Conservation (phyloP, 345 rosid genomes). For the Bruguiera gymnorhiza region DNA sequence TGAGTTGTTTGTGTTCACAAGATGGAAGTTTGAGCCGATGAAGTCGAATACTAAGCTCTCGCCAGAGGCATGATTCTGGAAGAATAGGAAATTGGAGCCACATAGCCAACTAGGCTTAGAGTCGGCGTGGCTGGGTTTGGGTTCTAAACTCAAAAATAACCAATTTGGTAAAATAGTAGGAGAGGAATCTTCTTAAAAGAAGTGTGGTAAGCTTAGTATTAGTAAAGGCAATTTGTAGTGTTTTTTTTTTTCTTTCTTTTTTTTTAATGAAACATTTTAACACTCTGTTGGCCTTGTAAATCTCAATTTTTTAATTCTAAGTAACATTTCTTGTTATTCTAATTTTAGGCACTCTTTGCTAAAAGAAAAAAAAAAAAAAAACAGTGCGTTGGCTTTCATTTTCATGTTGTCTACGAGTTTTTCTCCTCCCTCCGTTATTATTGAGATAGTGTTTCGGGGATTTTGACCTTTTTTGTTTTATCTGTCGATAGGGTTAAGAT, state of each 20-base stretch:
- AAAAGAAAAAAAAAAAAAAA: no score
- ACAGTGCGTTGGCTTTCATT: no score
- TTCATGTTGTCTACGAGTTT: no score
- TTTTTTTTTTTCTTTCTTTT: no score
- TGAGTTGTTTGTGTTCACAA: constrained; percentile 63
- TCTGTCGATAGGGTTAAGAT: no score
- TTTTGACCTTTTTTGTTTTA: no score
- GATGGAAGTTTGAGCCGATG: constrained; percentile 93
- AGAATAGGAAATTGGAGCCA: constrained; percentile 82
- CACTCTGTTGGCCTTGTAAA: constrained; percentile 18
- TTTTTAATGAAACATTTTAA: neutral
- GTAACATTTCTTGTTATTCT: neutral
- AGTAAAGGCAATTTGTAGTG: constrained; percentile 24
- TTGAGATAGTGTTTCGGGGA: no score
- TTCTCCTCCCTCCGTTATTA: no score
- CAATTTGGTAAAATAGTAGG: no score
- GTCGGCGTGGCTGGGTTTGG: constrained; percentile 74
- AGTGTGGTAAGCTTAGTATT: constrained; percentile 18
- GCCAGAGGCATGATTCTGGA: constrained; percentile 79
- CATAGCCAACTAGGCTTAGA: constrained; percentile 52
- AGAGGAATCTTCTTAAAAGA: neutral
- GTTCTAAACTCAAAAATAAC: neutral
- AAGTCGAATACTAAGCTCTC: constrained; percentile 60
- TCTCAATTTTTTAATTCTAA: constrained; percentile 7
- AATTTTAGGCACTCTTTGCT: no score